Percentiles rank a stretch among this genome's conserved stretches.
Conservation (phyloP, 805 yeast genomes). For the Metschnikowia shivogae region DNA sequence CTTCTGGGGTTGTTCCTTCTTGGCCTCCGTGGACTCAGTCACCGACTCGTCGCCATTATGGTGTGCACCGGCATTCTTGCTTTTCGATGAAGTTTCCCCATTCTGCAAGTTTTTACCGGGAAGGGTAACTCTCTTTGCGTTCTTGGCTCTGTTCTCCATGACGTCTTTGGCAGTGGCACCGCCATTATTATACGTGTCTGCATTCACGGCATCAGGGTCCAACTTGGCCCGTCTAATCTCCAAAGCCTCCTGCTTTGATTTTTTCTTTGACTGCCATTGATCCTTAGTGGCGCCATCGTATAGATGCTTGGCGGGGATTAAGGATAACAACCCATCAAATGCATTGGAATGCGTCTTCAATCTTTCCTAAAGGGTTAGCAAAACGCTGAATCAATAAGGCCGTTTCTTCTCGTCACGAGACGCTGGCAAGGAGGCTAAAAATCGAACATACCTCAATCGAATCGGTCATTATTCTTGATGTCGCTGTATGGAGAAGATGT, state of each 20-base stretch:
- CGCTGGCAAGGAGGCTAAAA: neutral
- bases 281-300: constrained; percentile 85
- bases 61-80: constrained; percentile 18
- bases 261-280: constrained; percentile 87
- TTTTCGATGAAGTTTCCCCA: constrained; percentile 21
- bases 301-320: constrained; percentile 92
- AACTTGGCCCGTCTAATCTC: constrained; percentile 65
- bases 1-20: neutral
- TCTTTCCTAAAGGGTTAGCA: constrained; percentile 51
- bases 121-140: constrained; percentile 48
- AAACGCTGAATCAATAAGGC: neutral
- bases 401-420: neutral
- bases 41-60: constrained; percentile 19
- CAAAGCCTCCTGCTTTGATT: constrained; percentile 59
- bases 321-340: constrained; percentile 81
- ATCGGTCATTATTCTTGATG: constrained; percentile 43
- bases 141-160: constrained; percentile 48
- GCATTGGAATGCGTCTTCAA: constrained; percentile 74
- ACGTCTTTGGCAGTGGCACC: constrained; percentile 59
- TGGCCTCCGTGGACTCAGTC: constrained; percentile 16
- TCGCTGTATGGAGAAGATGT: constrained; percentile 8
- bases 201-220: constrained; percentile 56
- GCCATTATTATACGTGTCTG: constrained; percentile 38
- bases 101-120: constrained; percentile 23
- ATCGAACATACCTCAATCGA: constrained; percentile 53